These are phyloP conservation scores for Aurifilum marmelostoma DNA, from an alignment of 2,329 filamentous ascomycete species.

Conservation along the genomic window DNA sequence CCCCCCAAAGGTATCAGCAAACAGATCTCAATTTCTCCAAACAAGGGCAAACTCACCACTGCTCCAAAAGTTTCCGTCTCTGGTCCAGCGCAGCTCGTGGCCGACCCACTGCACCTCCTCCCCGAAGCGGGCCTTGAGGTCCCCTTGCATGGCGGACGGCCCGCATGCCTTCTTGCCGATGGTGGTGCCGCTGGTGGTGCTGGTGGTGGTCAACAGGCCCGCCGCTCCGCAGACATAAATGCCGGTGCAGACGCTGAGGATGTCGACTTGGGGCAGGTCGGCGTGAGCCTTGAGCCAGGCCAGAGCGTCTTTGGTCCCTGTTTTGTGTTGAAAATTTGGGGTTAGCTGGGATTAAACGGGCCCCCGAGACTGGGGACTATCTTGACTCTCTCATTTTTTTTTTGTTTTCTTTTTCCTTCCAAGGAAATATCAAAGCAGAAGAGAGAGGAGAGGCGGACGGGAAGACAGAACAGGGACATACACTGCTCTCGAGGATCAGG, in stretches of 20 bases:
- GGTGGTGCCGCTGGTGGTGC: not conserved
- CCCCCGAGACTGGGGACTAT: no score
- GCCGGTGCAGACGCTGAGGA: constrained; percentile 57
- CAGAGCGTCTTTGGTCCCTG: constrained; percentile 38
- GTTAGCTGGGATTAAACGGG: no score
- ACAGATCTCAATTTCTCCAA: not conserved
- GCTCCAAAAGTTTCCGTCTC: constrained; percentile 59
- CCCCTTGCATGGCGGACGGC: constrained; percentile 48
- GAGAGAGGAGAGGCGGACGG: not conserved
- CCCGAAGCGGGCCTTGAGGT: constrained; percentile 44
- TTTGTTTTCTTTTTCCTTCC: not conserved
- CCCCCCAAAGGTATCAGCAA: not conserved
- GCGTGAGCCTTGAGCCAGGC: constrained; percentile 50
- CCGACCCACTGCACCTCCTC: constrained; percentile 46
- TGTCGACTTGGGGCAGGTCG: constrained; percentile 45
- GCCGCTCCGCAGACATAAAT: constrained; percentile 52
- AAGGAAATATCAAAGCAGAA: not conserved
- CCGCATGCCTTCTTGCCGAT: constrained; percentile 51
- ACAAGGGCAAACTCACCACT: constrained; percentile 46
- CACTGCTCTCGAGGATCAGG: constrained; percentile 45
- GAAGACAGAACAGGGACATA: not conserved
- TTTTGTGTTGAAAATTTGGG: not conserved
- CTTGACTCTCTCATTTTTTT: no score
- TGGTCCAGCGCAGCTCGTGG: constrained; percentile 52
- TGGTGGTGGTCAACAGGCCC: constrained; percentile 44